A percentile compares a stretch with the other conserved stretches of the same genome.
These are phyloP conservation scores for Dendrobium huoshanense DNA, from an alignment of 106 monocot genomes.

Conservation along the genomic window DNA sequence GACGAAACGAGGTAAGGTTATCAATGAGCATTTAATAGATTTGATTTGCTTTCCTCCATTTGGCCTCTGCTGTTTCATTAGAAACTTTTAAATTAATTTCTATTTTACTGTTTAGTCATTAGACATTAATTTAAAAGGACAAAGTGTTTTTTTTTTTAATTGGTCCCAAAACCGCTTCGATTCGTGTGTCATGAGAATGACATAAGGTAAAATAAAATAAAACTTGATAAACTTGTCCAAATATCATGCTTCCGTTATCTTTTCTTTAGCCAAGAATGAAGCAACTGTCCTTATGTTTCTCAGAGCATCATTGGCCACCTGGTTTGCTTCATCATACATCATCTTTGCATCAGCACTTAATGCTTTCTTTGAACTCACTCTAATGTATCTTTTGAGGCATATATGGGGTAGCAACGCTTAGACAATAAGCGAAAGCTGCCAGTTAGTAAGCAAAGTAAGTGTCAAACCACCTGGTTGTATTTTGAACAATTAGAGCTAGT, in stretches of 20 bases:
- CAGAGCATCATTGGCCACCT: slow-evolving; percentile 44
- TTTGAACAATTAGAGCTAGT: slow-evolving; percentile 33
- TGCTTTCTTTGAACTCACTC: slow-evolving; percentile 40
- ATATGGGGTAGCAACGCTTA: slow-evolving; percentile 31
- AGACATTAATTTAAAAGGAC: too few relatives aligned
- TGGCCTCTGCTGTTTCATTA: too few relatives aligned
- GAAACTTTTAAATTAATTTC: too few relatives aligned
- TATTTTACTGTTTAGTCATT: too few relatives aligned
- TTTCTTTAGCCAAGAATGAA: slow-evolving; percentile 35
- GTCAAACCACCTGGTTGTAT: slow-evolving; percentile 20
- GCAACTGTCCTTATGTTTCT: slow-evolving; percentile 42
- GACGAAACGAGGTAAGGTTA: too few relatives aligned
- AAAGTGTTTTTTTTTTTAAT: too few relatives aligned
- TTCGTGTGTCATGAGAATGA: too few relatives aligned
- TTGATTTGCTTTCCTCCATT: too few relatives aligned
- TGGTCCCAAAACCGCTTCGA: too few relatives aligned
- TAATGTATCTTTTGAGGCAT: slow-evolving; percentile 30
- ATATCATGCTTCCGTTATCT: slow-evolving; percentile 29
- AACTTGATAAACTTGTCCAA: too few relatives aligned
- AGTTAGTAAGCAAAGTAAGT: slow-evolving; percentile 35
- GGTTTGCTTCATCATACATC: slow-evolving; percentile 42
- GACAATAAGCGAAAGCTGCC: slow-evolving; percentile 37
- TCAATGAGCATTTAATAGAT: too few relatives aligned
- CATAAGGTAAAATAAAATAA: too few relatives aligned
- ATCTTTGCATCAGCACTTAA: slow-evolving; percentile 52